phyloP scores from a whole-genome alignment of 805 yeast species.

The Nakazawaea siamensis region DNA sequence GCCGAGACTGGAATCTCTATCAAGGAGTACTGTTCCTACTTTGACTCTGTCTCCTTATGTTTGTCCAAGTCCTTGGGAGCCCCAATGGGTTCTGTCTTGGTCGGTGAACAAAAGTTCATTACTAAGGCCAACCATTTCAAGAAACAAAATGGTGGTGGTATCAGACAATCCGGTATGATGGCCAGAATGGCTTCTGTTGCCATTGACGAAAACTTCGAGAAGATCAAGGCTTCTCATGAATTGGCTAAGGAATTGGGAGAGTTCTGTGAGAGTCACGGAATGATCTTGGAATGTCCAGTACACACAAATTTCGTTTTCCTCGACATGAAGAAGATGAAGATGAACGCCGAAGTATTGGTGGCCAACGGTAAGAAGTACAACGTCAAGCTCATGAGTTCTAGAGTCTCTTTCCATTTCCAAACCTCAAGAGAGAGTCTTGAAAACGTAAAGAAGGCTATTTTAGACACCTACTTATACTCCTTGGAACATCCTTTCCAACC shows the following conservation, averaged over 20 bases:
- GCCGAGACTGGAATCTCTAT: constrained; percentile 64
- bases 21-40: constrained; percentile 61
- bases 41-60: constrained; percentile 88
- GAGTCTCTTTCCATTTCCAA: constrained; percentile 79
- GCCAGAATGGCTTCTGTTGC: constrained; percentile 77
- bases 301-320: constrained; percentile 80
- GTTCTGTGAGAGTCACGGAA: constrained; percentile 44
- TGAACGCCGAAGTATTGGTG: constrained; percentile 49
- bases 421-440: constrained; percentile 46
- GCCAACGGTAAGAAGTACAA: constrained; percentile 50
- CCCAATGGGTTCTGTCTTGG: constrained; percentile 85
- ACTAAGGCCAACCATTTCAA: constrained; percentile 75
- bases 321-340: constrained; percentile 43
- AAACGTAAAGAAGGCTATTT: constrained; percentile 45
- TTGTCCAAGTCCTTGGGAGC: constrained; percentile 88
- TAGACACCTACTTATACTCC: constrained; percentile 50
- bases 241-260: constrained; percentile 42
- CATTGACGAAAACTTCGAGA: constrained; percentile 61
- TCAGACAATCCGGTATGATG: constrained; percentile 80
- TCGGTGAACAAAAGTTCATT: constrained; percentile 53
- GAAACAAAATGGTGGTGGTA: constrained; percentile 91
- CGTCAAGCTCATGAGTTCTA: constrained; percentile 59
- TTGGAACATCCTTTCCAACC: constrained; percentile 41
- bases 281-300: constrained; percentile 62
- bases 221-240: constrained; percentile 41